A percentile compares a stretch with the other conserved stretches of the same genome.
Conservation (phyloP, 768 basidiomycete species). For the Auricularia cornea region DNA sequence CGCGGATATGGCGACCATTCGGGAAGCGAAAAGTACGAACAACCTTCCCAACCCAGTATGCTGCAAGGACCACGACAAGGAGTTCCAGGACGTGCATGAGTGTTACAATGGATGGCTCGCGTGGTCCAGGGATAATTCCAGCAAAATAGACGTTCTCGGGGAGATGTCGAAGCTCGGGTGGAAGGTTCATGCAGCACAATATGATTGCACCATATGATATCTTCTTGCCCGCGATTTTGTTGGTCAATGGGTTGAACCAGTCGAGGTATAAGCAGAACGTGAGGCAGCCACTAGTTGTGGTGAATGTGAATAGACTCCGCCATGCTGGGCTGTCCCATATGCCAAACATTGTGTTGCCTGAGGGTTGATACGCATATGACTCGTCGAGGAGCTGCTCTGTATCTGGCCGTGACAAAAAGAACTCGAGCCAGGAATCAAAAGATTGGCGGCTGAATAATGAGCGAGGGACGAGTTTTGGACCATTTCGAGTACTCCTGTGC, state of each 20-base stretch:
- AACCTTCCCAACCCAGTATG: slow-evolving; percentile 27
- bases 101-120: slow-evolving; percentile 23
- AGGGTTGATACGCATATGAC: not conserved
- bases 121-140: slow-evolving; percentile 34
- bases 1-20: slow-evolving; percentile 20
- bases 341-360: not conserved
- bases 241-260: slow-evolving; percentile 30
- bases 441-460: not conserved
- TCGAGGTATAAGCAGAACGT: slow-evolving; percentile 25
- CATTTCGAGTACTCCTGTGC: not conserved
- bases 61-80: slow-evolving; percentile 28
- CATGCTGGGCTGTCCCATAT: not conserved
- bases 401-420: not conserved
- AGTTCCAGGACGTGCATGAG: slow-evolving; percentile 32
- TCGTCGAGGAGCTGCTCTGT: not conserved
- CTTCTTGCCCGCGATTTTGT: too few species aligned
- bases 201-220: slow-evolving; percentile 25
- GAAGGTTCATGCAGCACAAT: slow-evolving; percentile 30
- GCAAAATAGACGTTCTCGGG: slow-evolving; percentile 35
- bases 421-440: not conserved
- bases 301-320: not conserved
- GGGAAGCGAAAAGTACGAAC: slow-evolving; percentile 17
- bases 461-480: not conserved
- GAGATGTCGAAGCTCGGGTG: slow-evolving; percentile 25
- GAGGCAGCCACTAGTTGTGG: not conserved